These are phyloP conservation scores for Stemphylium lycopersici DNA, from an alignment of 2,329 filamentous ascomycete species.

Conservation along the genomic window DNA sequence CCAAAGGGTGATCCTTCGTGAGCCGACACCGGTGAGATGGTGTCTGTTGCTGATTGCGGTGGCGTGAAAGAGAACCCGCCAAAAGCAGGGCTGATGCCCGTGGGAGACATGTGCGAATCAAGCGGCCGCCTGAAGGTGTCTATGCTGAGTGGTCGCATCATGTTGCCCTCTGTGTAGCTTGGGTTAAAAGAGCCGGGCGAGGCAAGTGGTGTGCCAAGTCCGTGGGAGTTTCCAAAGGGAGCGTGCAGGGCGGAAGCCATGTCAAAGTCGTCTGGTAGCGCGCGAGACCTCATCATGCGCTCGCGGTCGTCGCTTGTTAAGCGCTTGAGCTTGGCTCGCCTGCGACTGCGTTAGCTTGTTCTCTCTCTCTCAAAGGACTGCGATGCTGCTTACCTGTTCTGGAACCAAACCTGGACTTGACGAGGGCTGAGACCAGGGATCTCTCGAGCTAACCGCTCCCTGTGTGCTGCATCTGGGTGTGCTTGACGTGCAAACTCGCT, in stretches of 20 bases:
- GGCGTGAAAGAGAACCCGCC: constrained; percentile 70
- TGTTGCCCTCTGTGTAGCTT: constrained; percentile 59
- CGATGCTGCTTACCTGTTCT: constrained; percentile 76
- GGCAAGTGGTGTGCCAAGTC: constrained; percentile 56
- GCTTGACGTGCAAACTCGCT: constrained; percentile 95
- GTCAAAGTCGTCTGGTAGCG: constrained; percentile 65
- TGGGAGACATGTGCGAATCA: constrained; percentile 71
- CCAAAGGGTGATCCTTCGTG: constrained; percentile 51
- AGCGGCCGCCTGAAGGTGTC: constrained; percentile 70
- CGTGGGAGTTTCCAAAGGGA: constrained; percentile 55
- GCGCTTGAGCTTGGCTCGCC: constrained; percentile 66
- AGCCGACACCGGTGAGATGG: constrained; percentile 53
- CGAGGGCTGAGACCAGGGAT: constrained; percentile 90
- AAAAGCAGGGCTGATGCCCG: constrained; percentile 71
- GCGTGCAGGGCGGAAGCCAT: constrained; percentile 65
- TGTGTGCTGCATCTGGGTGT: constrained; percentile 88
- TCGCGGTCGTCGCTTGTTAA: constrained; percentile 67
- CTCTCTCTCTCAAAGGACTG: background rate
- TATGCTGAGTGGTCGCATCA: constrained; percentile 71
- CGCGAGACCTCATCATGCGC: constrained; percentile 65
- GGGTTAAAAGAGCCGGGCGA: constrained; percentile 52
- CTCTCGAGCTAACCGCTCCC: constrained; percentile 83
- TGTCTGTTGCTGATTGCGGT: constrained; percentile 57
- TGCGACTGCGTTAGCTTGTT: constrained; percentile 38
- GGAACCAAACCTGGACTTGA: constrained; percentile 98